Conservation (phyloP, 345 rosid species). For the Aurinia saxatilis region DNA sequence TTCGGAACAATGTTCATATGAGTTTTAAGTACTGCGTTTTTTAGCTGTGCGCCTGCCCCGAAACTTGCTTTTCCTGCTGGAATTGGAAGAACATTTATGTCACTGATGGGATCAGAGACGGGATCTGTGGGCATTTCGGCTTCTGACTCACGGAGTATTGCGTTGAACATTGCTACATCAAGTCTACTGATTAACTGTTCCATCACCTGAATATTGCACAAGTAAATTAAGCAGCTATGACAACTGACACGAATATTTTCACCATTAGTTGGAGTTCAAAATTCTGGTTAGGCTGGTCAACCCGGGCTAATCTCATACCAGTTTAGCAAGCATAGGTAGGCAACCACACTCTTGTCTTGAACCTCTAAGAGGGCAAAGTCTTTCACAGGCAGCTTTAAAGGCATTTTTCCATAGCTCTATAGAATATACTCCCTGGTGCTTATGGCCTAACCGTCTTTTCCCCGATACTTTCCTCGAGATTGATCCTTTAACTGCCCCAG, state of each 20-base stretch:
- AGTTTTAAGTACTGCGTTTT: constrained; percentile 63
- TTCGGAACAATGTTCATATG: not conserved
- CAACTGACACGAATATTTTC: not conserved
- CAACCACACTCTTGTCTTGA: constrained; percentile 88
- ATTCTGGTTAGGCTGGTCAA: not conserved
- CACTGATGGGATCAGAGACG: constrained; percentile 83
- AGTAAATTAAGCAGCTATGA: constrained; percentile 3
- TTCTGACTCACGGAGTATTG: constrained; percentile 87
- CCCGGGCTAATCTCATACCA: constrained; percentile 35
- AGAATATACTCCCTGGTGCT: constrained; percentile 60
- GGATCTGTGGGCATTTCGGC: constrained; percentile 99
- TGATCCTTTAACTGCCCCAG: constrained; percentile 55
- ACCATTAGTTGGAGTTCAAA: not conserved
- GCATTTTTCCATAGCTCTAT: constrained; percentile 89
- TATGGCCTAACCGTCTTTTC: constrained; percentile 47
- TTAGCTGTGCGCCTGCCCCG: constrained; percentile 84
- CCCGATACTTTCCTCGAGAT: constrained; percentile 47
- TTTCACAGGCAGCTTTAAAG: constrained; percentile 81
- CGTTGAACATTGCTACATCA: constrained; percentile 97
- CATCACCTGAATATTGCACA: constrained; percentile 52
- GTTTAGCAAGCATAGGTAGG: constrained; percentile 68
- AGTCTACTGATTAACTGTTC: constrained; percentile 80
- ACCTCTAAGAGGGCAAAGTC: constrained; percentile 84
- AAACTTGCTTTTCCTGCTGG: constrained; percentile 86
- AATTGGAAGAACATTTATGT: constrained; percentile 82